Base-by-base conservation (phyloP, 202 grass and related monocot genomes). In the Setaria italica region DNA sequence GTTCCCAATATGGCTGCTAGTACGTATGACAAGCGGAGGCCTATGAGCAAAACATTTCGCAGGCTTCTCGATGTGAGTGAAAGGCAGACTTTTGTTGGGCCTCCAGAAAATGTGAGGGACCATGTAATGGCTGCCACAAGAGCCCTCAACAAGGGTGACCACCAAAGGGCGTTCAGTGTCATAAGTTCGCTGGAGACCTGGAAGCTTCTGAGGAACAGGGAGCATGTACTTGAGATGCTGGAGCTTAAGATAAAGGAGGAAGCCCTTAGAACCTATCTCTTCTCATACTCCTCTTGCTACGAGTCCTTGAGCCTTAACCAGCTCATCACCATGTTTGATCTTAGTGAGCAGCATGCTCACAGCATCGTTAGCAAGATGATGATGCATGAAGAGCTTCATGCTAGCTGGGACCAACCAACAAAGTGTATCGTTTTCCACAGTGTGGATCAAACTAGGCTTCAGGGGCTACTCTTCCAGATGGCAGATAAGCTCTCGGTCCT, bases 341-440 rank as follows among this genome's bases (percentile, higher is more conserved):
- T 98, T 47, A 80, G 74, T 3, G 91, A 95, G 81, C 70, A 79
- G 20, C 92, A 88, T 15, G 95, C 75, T 25, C 93, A 93, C 80
- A 92, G 91, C 59, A 86, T 94, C 37, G 87, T 90, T 73, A 95
- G 92, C 77, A 98, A 92, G 88, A 98, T 98, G 95, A 95, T 98
- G 89, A 90, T 98, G 86, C 82, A 89, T 46, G 95, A 95, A 58
- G 95, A 98, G 64, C 88, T 98, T 70, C 87, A 92, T 30, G 89
- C 95, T 12, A 95, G 92, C 70, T 98, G 92, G 95, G 89, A 98
- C 70, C 89, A 98, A 37, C 95, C 91, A 20, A 95, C 91, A 11
- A 91, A 83, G 75, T 93, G 95, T 71, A 80, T 98, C 0, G 77
- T 95, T 67, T 95, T 95, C 91, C 89, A 98, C 66, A 98, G 90